Conservation (phyloP, 352 stramenopile species). For the Phytophthora cryptogea region DNA sequence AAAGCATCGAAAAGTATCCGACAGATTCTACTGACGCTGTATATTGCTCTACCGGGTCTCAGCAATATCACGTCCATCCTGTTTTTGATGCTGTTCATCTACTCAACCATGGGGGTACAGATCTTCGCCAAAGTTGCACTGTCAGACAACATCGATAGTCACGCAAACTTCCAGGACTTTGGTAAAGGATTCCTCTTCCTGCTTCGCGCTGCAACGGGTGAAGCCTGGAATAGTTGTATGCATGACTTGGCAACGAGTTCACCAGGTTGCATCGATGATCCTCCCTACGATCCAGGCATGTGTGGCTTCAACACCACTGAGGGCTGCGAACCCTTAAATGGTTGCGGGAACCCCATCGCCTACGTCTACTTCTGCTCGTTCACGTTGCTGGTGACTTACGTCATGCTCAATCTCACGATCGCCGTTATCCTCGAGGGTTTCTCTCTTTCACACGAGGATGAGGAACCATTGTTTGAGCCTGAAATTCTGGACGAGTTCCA, state of each 20-base stretch:
- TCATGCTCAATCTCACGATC: slow-evolving; percentile 95
- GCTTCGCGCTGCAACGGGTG: slow-evolving; percentile 90
- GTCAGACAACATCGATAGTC: slow-evolving; percentile 70
- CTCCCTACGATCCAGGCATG: slow-evolving; percentile 53
- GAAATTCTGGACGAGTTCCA: slow-evolving; percentile 91
- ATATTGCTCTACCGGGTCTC: slow-evolving; percentile 87
- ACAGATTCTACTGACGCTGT: slow-evolving; percentile 91
- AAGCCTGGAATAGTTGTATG: slow-evolving; percentile 95
- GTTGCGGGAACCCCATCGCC: slow-evolving; percentile 70
- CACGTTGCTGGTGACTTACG: slow-evolving; percentile 92
- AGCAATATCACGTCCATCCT: slow-evolving; percentile 92
- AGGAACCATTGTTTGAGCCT: slow-evolving; percentile 87
- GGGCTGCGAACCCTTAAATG: slow-evolving; percentile 70
- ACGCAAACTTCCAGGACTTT: slow-evolving; percentile 94
- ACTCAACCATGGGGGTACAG: slow-evolving; percentile 92
- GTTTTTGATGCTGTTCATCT: slow-evolving; percentile 95
- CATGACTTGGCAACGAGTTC: slow-evolving; percentile 65
- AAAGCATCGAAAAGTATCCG: slow-evolving; percentile 87
- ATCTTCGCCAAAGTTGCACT: slow-evolving; percentile 91
- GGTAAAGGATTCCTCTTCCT: slow-evolving; percentile 91
- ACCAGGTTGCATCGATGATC: slow-evolving; percentile 64
- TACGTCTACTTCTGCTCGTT: slow-evolving; percentile 86
- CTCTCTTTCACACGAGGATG: slow-evolving; percentile 80
- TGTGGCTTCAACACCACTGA: slow-evolving; percentile 79
- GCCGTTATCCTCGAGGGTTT: slow-evolving; percentile 94